phyloP scores from a whole-genome alignment of 306 rosid genomes.

The Fagus sylvatica region DNA sequence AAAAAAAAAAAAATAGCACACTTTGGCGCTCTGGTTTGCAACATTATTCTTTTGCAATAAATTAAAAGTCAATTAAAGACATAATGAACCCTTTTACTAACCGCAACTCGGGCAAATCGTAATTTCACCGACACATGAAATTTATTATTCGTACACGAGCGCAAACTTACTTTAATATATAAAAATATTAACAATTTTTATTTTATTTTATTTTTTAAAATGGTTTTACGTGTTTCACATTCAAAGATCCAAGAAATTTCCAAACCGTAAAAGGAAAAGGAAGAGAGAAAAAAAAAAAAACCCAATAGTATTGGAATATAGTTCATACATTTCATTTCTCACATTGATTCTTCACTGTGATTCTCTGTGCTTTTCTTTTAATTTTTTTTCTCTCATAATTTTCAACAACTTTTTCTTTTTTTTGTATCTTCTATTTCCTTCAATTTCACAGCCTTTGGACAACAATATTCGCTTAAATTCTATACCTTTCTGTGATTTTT shows the following conservation, averaged over 20 bases:
- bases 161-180: slow-evolving; percentile 41
- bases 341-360: slow-evolving; percentile 40
- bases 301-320: slow-evolving; percentile 25
- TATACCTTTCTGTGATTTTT: slow-evolving; percentile 33
- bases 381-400: background rate
- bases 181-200: slow-evolving; percentile 10
- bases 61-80: background rate
- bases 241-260: slow-evolving; percentile 60
- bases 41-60: background rate
- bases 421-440: slow-evolving; percentile 3
- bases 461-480: slow-evolving; percentile 17
- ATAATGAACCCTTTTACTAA: background rate
- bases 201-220: too few relatives aligned
- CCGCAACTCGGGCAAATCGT: slow-evolving; percentile 39
- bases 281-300: background rate
- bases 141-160: slow-evolving; percentile 75
- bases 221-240: slow-evolving; percentile 44
- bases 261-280: slow-evolving; percentile 21
- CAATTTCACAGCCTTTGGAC: slow-evolving; percentile 21
- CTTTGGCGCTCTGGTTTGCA: too few relatives aligned
- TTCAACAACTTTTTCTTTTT: slow-evolving; percentile 12
- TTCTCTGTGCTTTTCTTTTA: slow-evolving; percentile 7
- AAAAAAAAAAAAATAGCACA: too few relatives aligned
- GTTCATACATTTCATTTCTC: slow-evolving; percentile 41
- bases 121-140: slow-evolving; percentile 8